Conservation (phyloP, 23 red algal genomes). For the Pyropia haitanensis region DNA sequence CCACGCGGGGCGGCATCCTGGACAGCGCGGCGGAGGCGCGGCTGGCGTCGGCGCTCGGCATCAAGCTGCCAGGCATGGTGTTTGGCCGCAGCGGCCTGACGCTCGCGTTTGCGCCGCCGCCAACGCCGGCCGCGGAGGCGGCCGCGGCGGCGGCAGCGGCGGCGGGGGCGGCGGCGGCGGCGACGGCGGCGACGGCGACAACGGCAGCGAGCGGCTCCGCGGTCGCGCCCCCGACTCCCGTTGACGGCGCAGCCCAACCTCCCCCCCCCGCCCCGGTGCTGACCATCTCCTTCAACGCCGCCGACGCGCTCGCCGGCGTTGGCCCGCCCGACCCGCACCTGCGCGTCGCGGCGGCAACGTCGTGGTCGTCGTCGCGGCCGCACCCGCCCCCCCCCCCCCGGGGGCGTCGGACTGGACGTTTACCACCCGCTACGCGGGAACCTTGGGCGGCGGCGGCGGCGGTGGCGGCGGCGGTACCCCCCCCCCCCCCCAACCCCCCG, state of each 20-base stretch:
- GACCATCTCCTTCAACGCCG: constrained; percentile 28
- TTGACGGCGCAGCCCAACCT: neutral
- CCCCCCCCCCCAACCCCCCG: neutral
- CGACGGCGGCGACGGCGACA: too few relatives aligned
- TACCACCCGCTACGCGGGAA: constrained; percentile 51
- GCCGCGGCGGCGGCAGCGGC: too few relatives aligned
- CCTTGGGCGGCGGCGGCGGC: constrained; percentile 4
- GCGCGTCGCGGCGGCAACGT: constrained; percentile 30
- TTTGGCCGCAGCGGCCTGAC: constrained; percentile 32
- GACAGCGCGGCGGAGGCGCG: constrained; percentile 16
- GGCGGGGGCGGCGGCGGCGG: too few relatives aligned
- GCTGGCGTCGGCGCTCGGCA: constrained; percentile 21
- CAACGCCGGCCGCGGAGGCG: too few relatives aligned
- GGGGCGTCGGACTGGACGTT: constrained; percentile 74
- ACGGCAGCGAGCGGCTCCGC: too few relatives aligned
- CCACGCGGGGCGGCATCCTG: too few relatives aligned
- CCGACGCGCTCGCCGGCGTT: constrained; percentile 34
- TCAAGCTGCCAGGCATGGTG: constrained; percentile 67
- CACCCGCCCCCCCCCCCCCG: constrained; percentile 14
- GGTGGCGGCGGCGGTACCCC: too few relatives aligned
- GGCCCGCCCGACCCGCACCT: constrained; percentile 36
- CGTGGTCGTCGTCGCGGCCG: constrained; percentile 25
- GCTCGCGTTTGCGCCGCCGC: constrained; percentile 3
- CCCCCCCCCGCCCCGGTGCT: neutral
- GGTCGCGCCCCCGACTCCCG: too few relatives aligned